Conservation (phyloP, 1,284 basidiomycete species). For the Papiliotrema fonsecae region DNA sequence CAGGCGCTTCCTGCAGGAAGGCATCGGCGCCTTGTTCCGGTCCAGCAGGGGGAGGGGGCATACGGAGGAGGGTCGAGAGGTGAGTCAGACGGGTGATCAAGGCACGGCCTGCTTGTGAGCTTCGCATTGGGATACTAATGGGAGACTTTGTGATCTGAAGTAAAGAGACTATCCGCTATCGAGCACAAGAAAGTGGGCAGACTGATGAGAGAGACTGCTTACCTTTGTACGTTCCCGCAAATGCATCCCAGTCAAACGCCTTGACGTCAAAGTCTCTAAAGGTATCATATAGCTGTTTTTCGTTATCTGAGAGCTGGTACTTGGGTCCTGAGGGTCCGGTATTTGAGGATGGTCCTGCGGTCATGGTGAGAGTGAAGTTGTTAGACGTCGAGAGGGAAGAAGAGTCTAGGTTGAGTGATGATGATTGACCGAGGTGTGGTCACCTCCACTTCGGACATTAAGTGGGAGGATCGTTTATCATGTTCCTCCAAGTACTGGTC, state of each 20-base stretch:
- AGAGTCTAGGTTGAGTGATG: no score
- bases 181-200: neutral
- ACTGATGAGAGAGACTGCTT: neutral
- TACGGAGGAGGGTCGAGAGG: constrained; percentile 20
- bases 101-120: constrained; percentile 31
- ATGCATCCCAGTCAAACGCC: constrained; percentile 31
- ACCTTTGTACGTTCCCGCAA: constrained; percentile 36
- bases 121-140: neutral
- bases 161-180: neutral
- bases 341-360: no score
- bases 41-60: neutral
- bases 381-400: no score
- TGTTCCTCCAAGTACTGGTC: no score
- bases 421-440: no score
- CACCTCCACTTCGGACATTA: no score
- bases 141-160: neutral
- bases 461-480: no score
- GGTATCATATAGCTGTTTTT: constrained; percentile 9
- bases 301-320: neutral
- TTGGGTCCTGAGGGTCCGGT: no score
- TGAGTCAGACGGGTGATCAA: constrained; percentile 36
- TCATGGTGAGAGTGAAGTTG: no score
- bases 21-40: constrained; percentile 10
- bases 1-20: constrained; percentile 5
- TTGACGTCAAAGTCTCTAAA: constrained; percentile 6